Evolutionary conservation across 768 basidiomycete genomes (phyloP).

Genomic region (Udeniomyces megalosporus): DNA sequence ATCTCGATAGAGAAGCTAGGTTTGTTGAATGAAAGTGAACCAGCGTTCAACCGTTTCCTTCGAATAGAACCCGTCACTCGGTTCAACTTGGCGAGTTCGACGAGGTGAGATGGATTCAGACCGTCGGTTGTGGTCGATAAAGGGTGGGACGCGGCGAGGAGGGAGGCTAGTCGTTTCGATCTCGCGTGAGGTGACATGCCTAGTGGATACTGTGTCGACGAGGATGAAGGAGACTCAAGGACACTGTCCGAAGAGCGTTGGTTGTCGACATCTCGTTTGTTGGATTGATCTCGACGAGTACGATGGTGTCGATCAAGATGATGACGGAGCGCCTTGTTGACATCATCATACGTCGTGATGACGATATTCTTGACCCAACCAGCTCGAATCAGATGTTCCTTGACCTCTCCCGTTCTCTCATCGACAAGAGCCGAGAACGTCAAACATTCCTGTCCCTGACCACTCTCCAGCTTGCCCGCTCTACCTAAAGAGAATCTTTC

Average conservation of each 20-base stretch:
- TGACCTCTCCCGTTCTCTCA: conserved; percentile 38
- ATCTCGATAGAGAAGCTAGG: conserved; percentile 3
- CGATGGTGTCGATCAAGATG: neutral
- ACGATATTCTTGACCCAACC: conserved; percentile 57
- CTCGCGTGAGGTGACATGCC: neutral
- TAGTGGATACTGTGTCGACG: neutral
- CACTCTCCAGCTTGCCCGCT: conserved; percentile 18
- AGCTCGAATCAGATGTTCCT: conserved; percentile 52
- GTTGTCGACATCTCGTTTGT: too few species aligned
- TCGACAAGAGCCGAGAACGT: conserved; percentile 66
- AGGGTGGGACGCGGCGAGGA: too few species aligned
- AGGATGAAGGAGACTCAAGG: neutral
- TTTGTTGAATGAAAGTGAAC: conserved; percentile 12
- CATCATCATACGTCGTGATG: conserved; percentile 47
- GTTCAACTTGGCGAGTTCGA: neutral
- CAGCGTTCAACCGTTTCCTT: neutral
- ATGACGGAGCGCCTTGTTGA: conserved; percentile 35
- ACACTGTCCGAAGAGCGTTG: too few species aligned
- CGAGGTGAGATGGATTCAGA: too few species aligned
- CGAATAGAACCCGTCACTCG: neutral
- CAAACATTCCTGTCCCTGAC: conserved; percentile 40
- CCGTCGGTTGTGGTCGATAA: too few species aligned
- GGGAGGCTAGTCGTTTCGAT: too few species aligned
- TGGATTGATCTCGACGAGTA: too few species aligned
- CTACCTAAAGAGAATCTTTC: conserved; percentile 37